Evolutionary conservation across 139 green algal species (phyloP), one percentile per base, ranked within the genome.

Genomic region (Chara braunii): DNA sequence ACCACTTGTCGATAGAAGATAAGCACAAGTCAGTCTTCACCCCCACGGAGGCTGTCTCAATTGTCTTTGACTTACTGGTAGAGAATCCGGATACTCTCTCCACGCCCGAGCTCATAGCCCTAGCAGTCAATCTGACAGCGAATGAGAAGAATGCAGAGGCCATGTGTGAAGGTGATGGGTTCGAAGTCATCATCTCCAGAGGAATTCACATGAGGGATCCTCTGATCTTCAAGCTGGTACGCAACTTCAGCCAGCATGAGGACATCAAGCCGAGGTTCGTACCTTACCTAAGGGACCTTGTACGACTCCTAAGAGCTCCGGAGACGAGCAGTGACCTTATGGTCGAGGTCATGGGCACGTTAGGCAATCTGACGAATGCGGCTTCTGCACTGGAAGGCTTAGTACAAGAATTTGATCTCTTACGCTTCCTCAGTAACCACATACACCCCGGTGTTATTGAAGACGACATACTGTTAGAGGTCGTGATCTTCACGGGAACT

Each of bases 1-100:
- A 94, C 72, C 87, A 92, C 59, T 48, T 95, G 8, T 86, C 78
- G 14, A 86, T 91, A 53, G 83, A 89, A 22, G 85, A 92, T 71
- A 78, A 74, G 48, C 78, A 84, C 79, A 88, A 88, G 81, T 73
- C 44, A 48, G 79, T 88, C 54, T 94, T 94, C 72, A 82, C 83
- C 14, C 90, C 82, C 82, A 89, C 79, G 11, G 78, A 81, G 40
- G 80, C 73, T 64, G 52, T 85, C 9, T 60, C 53, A 4, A 66
- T 56, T 30, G 67, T 85, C 34, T 57, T 8, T 57, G 57, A 78
- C 12, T 68, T 83, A 60, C 66, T 87, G 28, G 36, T 87, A 58
- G 3, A 81, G 2, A 78, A 81, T 23, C 22, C 56, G n/a, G 84
- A 90, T 61, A 59, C 86, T 60, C 63, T 72, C 28, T 70, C 67